These are phyloP conservation scores for Mycena polygramma DNA, from an alignment of 768 basidiomycete genomes.

Conservation along the genomic window DNA sequence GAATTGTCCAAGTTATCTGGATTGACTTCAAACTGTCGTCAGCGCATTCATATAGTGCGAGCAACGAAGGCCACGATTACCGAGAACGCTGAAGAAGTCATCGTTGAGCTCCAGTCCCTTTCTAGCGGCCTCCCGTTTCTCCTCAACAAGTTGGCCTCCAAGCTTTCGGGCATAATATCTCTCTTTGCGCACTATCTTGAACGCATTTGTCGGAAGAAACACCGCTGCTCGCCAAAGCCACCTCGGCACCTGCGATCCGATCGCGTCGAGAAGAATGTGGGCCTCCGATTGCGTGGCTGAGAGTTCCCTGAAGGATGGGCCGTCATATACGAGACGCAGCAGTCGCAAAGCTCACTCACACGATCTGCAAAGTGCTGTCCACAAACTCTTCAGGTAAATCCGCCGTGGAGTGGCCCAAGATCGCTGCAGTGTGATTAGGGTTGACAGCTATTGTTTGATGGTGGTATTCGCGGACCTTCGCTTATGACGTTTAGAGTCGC, in stretches of 20 bases:
- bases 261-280: background rate
- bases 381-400: constrained; percentile 16
- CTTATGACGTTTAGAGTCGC: constrained; percentile 8
- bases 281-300: background rate
- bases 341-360: background rate
- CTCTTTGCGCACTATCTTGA: background rate
- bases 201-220: constrained; percentile 12
- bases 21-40: background rate
- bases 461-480: background rate
- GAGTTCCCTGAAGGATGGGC: background rate
- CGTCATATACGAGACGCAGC: background rate
- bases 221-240: background rate
- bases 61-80: background rate
- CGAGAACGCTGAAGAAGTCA: constrained; percentile 6
- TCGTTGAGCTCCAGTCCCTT: background rate
- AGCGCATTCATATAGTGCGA: background rate
- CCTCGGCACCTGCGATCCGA: background rate
- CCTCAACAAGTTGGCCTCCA: background rate
- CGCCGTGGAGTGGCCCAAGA: background rate
- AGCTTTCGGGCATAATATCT: background rate
- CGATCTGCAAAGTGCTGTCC: background rate
- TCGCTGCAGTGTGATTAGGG: background rate
- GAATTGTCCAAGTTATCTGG: background rate
- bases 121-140: constrained; percentile 1
- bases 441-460: background rate